Evolutionary conservation across 2,329 filamentous ascomycete genomes (phyloP).

Genomic region (Hypocrella siamensis): DNA sequence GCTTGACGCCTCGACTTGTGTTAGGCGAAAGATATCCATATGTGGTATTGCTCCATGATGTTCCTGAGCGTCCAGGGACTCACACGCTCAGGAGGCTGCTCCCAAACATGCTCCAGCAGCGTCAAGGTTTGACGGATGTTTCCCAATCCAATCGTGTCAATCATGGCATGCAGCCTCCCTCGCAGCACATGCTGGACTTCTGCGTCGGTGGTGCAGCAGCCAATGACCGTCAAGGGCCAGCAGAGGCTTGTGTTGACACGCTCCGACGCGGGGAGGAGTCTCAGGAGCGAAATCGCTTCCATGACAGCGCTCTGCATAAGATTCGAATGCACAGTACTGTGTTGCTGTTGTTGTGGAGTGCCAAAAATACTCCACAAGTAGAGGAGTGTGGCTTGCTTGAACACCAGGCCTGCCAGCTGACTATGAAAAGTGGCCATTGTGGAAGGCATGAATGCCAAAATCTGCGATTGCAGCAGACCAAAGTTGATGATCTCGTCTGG

Average conservation of each 20-base stretch:
- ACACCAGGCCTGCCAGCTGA: slow-evolving; percentile 23
- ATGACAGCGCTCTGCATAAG: slow-evolving; percentile 14
- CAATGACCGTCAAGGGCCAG: slow-evolving; percentile 22
- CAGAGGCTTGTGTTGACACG: slow-evolving; percentile 24
- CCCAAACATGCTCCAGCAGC: slow-evolving; percentile 27
- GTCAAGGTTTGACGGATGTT: slow-evolving; percentile 27
- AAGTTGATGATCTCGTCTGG: slow-evolving; percentile 27
- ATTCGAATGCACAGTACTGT: slow-evolving; percentile 8
- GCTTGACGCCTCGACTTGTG: not conserved
- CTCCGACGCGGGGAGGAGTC: slow-evolving; percentile 14
- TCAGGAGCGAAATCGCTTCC: slow-evolving; percentile 14
- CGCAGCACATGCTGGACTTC: slow-evolving; percentile 20
- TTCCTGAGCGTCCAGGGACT: slow-evolving; percentile 27
- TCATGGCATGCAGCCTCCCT: slow-evolving; percentile 17
- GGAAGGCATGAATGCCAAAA: slow-evolving; percentile 22
- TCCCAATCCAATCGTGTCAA: slow-evolving; percentile 23
- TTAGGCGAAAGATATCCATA: slow-evolving; percentile 33
- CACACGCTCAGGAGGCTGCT: slow-evolving; percentile 11
- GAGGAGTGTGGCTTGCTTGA: slow-evolving; percentile 26
- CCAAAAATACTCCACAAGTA: slow-evolving; percentile 23
- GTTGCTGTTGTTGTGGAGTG: slow-evolving; percentile 9
- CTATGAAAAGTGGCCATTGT: slow-evolving; percentile 18
- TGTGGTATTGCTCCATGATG: slow-evolving; percentile 28
- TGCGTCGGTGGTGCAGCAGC: slow-evolving; percentile 17
- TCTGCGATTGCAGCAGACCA: slow-evolving; percentile 23